Percentiles rank a stretch among this genome's conserved stretches.
These are phyloP conservation scores for Diaporthe ilicicola DNA, from an alignment of 2,329 filamentous ascomycete species.

Conservation along the genomic window DNA sequence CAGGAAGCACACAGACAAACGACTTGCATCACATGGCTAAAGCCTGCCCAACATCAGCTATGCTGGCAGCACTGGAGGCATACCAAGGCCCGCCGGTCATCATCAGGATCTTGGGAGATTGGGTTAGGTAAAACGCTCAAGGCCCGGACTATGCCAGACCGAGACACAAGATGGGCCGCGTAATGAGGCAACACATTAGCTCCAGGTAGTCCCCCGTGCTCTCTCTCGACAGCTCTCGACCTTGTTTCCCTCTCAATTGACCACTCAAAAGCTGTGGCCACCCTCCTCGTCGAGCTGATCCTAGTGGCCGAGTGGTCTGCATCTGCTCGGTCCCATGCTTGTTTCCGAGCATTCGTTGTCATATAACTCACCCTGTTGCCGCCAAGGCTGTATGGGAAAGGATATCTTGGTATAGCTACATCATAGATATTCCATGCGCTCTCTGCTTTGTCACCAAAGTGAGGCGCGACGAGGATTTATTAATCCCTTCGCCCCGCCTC, in stretches of 20 bases:
- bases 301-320: constrained; percentile 1
- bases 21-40: constrained; percentile 8
- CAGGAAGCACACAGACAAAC: not conserved
- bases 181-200: constrained; percentile 8
- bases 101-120: not conserved
- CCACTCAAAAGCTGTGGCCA: constrained; percentile 12
- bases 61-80: not conserved
- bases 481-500: not conserved
- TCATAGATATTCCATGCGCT: constrained; percentile 5
- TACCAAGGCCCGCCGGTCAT: constrained; percentile 16
- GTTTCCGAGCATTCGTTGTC: not conserved
- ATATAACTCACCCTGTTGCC: not conserved
- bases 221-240: constrained; percentile 1
- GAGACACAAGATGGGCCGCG: constrained; percentile 8
- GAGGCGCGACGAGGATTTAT: not conserved
- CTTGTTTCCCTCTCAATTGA: not conserved
- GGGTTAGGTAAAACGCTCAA: constrained; percentile 13
- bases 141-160: constrained; percentile 4
- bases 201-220: not conserved
- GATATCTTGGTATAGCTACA: constrained; percentile 22
- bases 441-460: not conserved
- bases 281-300: constrained; percentile 16
- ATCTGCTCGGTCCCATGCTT: constrained; percentile 1
- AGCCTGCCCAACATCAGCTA: not conserved
- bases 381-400: constrained; percentile 16